Percentiles rank a stretch among this genome's conserved stretches.
Conservation (phyloP, 2,329 filamentous ascomycete genomes). For the Venturia carpophila region DNA sequence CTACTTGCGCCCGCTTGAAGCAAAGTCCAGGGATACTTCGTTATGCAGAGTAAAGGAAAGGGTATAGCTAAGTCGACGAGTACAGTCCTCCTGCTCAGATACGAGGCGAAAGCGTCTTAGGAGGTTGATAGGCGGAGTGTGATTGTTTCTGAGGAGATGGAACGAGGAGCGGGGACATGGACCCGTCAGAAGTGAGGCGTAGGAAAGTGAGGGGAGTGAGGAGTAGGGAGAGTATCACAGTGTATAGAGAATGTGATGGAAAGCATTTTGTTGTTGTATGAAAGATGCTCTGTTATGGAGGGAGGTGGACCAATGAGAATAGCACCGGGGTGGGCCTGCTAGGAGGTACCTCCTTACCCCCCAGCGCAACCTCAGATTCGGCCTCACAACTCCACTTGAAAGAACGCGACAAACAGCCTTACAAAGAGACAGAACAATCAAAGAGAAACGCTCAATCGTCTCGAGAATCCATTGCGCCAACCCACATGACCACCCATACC, state of each 20-base stretch:
- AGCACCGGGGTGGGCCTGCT: no score
- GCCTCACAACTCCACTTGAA: no score
- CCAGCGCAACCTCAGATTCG: no score
- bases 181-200: neutral
- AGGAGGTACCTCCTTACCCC: no score
- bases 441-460: no score
- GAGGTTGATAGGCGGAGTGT: neutral
- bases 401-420: no score
- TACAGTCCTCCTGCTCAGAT: neutral
- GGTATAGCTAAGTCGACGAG: neutral
- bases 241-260: neutral
- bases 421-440: no score
- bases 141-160: neutral
- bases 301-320: no score
- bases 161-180: neutral
- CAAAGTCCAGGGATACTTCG: neutral
- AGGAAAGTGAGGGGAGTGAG: no score
- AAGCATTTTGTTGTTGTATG: neutral
- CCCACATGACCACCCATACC: no score
- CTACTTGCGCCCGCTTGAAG: neutral
- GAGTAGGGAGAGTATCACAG: no score
- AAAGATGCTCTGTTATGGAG: neutral
- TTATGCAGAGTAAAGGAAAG: neutral
- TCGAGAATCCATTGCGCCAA: no score
- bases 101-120: neutral